A percentile compares a stretch with the other conserved stretches of the same genome.
These are phyloP conservation scores for Linderniella brevidens DNA, from an alignment of 257 asterid genomes.

Conservation along the genomic window DNA sequence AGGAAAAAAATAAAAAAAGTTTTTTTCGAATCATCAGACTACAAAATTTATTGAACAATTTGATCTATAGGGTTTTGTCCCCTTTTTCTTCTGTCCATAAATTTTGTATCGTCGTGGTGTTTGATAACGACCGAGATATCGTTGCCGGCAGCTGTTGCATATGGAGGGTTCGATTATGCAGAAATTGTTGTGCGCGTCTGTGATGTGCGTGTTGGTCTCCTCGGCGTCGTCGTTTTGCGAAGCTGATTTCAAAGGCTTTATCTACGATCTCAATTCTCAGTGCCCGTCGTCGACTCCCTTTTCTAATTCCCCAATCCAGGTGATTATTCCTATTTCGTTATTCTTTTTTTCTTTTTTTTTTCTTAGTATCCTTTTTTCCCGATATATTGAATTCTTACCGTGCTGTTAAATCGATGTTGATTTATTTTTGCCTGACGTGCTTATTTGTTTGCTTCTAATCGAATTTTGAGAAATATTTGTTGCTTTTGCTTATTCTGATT, in stretches of 20 bases:
- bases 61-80: background rate
- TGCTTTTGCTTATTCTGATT: too few relatives aligned
- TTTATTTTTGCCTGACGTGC: too few relatives aligned
- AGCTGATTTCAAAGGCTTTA: slow-evolving; percentile 19
- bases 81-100: background rate
- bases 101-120: too few relatives aligned
- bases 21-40: background rate
- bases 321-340: slow-evolving; percentile 2
- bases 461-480: too few relatives aligned
- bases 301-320: slow-evolving; percentile 26
- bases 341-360: background rate
- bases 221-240: slow-evolving; percentile 13
- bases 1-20: background rate
- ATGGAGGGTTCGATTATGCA: slow-evolving; percentile 17
- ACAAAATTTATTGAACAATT: background rate
- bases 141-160: slow-evolving; percentile 1
- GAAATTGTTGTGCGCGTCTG: slow-evolving; percentile 18
- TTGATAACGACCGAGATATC: too few relatives aligned
- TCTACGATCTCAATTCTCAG: slow-evolving; percentile 36
- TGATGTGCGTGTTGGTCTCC: slow-evolving; percentile 16
- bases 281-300: slow-evolving; percentile 21
- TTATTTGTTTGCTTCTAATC: too few relatives aligned
- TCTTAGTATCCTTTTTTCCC: background rate
- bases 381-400: background rate
- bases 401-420: background rate